phyloP scores from a whole-genome alignment of 1,139 yeast species.

The Yamadazyma siamensis region DNA sequence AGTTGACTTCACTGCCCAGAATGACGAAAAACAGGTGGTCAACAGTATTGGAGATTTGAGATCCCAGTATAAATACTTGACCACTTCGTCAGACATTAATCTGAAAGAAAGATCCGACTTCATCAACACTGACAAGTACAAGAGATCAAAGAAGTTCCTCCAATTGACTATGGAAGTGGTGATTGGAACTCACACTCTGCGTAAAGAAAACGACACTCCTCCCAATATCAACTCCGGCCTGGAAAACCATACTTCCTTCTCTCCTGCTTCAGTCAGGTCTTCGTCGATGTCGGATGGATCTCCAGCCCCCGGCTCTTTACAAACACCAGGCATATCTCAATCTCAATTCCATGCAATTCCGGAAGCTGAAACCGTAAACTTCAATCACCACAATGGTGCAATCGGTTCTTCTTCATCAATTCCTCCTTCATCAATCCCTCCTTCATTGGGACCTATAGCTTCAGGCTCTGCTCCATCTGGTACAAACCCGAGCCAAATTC shows the following conservation, averaged over 20 bases:
- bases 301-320: slow-evolving; percentile 6
- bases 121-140: slow-evolving; percentile 74
- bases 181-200: slow-evolving; percentile 69
- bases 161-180: slow-evolving; percentile 76
- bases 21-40: slow-evolving; percentile 3
- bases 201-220: slow-evolving; percentile 5
- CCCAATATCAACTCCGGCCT: slow-evolving; percentile 2
- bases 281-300: slow-evolving; percentile 17
- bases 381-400: too few relatives aligned
- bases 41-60: slow-evolving; percentile 18
- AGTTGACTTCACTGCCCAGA: slow-evolving; percentile 11
- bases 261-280: slow-evolving; percentile 20
- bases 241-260: slow-evolving; percentile 3
- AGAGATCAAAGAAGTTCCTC: slow-evolving; percentile 70
- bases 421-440: slow-evolving; percentile 19
- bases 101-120: slow-evolving; percentile 44
- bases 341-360: slow-evolving; percentile 6
- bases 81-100: slow-evolving; percentile 21
- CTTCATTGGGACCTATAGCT: too few relatives aligned
- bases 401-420: too few relatives aligned
- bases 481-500: too few relatives aligned
- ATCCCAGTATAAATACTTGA: slow-evolving; percentile 29
- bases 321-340: slow-evolving; percentile 1
- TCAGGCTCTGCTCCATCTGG: too few relatives aligned
- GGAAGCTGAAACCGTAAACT: slow-evolving; percentile 3